Evolutionary conservation across 305 asterid species (phyloP).

Genomic region (Salvia sclarea): DNA sequence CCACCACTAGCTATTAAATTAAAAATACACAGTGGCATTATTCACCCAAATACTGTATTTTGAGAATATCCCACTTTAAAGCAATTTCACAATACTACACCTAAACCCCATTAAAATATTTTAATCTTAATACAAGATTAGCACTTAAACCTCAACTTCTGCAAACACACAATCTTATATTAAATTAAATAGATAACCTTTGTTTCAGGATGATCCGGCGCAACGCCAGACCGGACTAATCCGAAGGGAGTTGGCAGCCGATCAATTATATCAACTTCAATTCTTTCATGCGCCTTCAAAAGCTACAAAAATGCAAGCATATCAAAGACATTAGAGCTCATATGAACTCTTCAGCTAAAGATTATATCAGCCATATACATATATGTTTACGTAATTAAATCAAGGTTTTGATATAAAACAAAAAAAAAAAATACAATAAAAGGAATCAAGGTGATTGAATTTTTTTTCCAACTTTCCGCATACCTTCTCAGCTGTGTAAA

Average conservation of each 20-base stretch:
- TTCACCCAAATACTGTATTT: background rate
- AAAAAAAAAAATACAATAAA: background rate
- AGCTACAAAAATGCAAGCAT: conserved; percentile 42
- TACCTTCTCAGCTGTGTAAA: conserved; percentile 94
- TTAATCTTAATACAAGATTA: background rate
- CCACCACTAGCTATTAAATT: conserved; percentile 6
- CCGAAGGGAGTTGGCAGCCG: conserved; percentile 95
- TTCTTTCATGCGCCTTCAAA: conserved; percentile 69
- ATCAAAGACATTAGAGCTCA: background rate
- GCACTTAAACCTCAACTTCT: background rate
- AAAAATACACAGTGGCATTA: background rate
- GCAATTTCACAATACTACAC: conserved; percentile 4
- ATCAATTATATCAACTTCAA: conserved; percentile 85
- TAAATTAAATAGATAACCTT: conserved; percentile 48
- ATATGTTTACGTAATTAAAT: too few relatives aligned
- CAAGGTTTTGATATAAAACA: background rate
- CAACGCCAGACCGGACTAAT: conserved; percentile 88
- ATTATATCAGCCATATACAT: background rate
- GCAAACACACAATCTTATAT: background rate
- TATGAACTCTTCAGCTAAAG: background rate
- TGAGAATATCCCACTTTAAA: background rate
- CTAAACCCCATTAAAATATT: background rate
- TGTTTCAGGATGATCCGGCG: conserved; percentile 97
- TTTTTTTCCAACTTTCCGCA: background rate
- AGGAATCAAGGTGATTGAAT: background rate